Conservation (phyloP, 2,329 filamentous ascomycete genomes). For the Stagonosporopsis rhizophila region DNA sequence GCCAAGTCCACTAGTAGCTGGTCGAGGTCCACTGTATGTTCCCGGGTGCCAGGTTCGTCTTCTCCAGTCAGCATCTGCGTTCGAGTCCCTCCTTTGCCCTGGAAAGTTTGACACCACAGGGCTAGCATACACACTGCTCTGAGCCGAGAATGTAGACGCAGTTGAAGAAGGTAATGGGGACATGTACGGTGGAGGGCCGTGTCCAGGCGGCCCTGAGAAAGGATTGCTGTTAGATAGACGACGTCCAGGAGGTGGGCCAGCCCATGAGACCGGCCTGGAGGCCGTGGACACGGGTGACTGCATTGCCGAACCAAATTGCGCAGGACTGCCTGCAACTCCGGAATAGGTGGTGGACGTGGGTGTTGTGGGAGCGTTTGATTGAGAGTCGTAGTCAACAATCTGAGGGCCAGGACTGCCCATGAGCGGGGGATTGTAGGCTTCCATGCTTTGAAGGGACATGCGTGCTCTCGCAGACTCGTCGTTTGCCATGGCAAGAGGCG, state of each 20-base stretch:
- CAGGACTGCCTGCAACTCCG: constrained; percentile 75
- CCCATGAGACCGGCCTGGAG: constrained; percentile 76
- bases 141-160: constrained; percentile 61
- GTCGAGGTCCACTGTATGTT: constrained; percentile 65
- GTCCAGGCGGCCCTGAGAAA: constrained; percentile 71
- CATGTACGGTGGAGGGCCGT: constrained; percentile 65
- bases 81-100: constrained; percentile 71
- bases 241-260: constrained; percentile 72
- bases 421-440: constrained; percentile 67
- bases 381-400: constrained; percentile 68
- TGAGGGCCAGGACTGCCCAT: constrained; percentile 68
- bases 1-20: constrained; percentile 74
- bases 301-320: constrained; percentile 69
- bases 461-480: constrained; percentile 68
- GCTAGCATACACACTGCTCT: constrained; percentile 68
- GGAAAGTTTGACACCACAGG: constrained; percentile 70
- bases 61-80: constrained; percentile 78
- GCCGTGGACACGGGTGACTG: constrained; percentile 76
- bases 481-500: constrained; percentile 81
- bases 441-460: constrained; percentile 63
- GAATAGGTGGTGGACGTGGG: constrained; percentile 86
- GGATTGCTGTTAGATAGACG: constrained; percentile 77
- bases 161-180: constrained; percentile 64
- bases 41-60: constrained; percentile 92
- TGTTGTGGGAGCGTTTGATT: constrained; percentile 78